Evolutionary conservation across 257 asterid genomes (phyloP).

Genomic region (Solanum piurae): DNA sequence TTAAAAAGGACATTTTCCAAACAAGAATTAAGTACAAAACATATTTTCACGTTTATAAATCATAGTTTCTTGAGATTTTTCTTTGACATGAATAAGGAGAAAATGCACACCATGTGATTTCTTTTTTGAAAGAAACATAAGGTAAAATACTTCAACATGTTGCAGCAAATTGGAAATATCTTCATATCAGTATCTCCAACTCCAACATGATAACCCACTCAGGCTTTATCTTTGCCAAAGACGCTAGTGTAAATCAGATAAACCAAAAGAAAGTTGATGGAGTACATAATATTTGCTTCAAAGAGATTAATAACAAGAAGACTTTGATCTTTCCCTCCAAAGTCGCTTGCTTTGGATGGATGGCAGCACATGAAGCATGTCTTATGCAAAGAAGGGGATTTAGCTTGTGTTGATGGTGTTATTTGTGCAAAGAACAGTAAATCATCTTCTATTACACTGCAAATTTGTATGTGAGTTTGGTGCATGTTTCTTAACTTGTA

Average conservation of each 20-base stretch:
- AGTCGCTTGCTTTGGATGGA: not conserved
- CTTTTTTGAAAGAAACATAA: not conserved
- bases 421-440: not conserved
- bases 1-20: conserved; percentile 1
- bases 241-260: not conserved
- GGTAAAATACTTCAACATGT: not conserved
- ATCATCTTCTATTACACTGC: not conserved
- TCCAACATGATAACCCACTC: not conserved
- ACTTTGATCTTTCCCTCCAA: not conserved
- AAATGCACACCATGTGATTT: not conserved
- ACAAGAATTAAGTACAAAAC: not conserved
- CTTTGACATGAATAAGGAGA: not conserved
- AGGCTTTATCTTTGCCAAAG: not conserved
- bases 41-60: not conserved
- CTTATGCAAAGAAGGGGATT: not conserved
- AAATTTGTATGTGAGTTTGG: not conserved
- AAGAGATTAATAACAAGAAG: not conserved
- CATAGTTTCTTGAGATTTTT: not conserved
- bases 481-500: not conserved
- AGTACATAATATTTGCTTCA: not conserved
- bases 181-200: not conserved
- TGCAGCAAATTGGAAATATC: not conserved
- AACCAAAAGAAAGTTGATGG: not conserved
- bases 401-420: not conserved
- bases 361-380: not conserved